Evolutionary conservation across 1,284 basidiomycete species (phyloP), one percentile per base, ranked within the genome.

Genomic region (Ganoderma lucidum): DNA sequence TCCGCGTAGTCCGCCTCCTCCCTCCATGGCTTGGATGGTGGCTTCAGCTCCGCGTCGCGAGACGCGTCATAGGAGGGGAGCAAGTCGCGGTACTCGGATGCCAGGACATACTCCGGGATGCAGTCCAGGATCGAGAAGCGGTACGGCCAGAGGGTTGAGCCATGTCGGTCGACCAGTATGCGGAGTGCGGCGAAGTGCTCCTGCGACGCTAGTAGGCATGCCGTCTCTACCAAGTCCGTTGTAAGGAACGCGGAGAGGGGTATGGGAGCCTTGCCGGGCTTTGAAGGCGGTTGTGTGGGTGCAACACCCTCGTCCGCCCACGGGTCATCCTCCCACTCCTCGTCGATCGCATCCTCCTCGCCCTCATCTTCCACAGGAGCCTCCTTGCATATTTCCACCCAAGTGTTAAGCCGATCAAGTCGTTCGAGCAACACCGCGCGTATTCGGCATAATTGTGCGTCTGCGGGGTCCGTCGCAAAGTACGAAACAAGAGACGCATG

Each of bases 251-350:
- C 75, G 8, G 88, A 82, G 28, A 96, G 85, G 1, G 88, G 76
- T 53, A 94, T 75, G 23, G 88, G 87, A 1, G 82, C 81, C 9
- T 79, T 64, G 41, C 70, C 69, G 61, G 76, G 64, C 61, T 77
- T 65, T 56, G 79, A 67, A 5, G 69, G 44, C 23, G 71, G 67
- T 17, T 60, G 59, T 9, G 77, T 72, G 66, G 74, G 72, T 53
- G 68, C 79, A 66, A 69, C 78, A 37, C 76, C 78, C 45, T 79
- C 78, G 10, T 91, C 88, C 28, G 83, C 90, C 93, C 93, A 96
- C 12, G 94, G 93, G 79, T 96, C 94, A 75, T 95, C 94, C 74
- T 91, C 89, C 90, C 90, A 92, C 74, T 90, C 90, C 45, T 81
- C 84, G 65, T 89, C 88, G 44, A 82, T 78, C 5, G 68, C 70